phyloP scores from a whole-genome alignment of 768 basidiomycete genomes.

The Suillus subaureus region DNA sequence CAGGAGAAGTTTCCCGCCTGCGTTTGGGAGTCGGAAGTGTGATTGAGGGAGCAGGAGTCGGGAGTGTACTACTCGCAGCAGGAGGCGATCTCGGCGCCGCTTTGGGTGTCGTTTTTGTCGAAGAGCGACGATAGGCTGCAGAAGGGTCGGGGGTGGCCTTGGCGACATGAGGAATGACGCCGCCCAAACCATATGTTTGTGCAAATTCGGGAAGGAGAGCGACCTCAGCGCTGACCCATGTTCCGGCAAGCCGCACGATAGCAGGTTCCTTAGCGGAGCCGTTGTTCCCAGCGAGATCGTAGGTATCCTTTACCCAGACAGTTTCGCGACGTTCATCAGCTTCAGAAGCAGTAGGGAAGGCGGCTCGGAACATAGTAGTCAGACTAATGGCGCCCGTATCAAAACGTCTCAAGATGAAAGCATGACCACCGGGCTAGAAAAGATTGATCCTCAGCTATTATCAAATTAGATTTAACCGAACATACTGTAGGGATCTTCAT shows the following conservation, averaged over 20 bases:
- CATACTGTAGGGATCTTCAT: constrained; percentile 89
- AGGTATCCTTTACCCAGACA: constrained; percentile 80
- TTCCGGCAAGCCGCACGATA: constrained; percentile 82
- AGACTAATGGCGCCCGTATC: constrained; percentile 92
- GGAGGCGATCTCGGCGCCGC: constrained; percentile 31
- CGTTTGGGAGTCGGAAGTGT: constrained; percentile 58
- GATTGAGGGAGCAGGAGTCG: constrained; percentile 38
- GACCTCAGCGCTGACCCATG: constrained; percentile 73
- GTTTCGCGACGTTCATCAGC: constrained; percentile 78
- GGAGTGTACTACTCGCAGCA: constrained; percentile 30
- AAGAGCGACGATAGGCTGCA: constrained; percentile 76
- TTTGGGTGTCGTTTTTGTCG: constrained; percentile 38
- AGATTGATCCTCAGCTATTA: constrained; percentile 16
- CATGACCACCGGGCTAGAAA: constrained; percentile 71
- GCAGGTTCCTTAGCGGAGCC: constrained; percentile 59
- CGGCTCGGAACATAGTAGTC: constrained; percentile 96
- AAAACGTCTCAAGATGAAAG: constrained; percentile 91
- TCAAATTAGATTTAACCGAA: constrained; percentile 14
- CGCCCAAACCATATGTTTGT: constrained; percentile 60
- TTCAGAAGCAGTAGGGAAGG: constrained; percentile 82
- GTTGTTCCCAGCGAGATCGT: constrained; percentile 79
- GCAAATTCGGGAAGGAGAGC: constrained; percentile 65
- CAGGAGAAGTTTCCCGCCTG: constrained; percentile 62
- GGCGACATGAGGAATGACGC: constrained; percentile 66
- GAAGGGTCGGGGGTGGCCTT: constrained; percentile 77